A percentile compares a stretch with the other conserved stretches of the same genome.
Evolutionary conservation across 2,329 filamentous ascomycete species (phyloP).

Genomic region (Fusarium phyllophilum): DNA sequence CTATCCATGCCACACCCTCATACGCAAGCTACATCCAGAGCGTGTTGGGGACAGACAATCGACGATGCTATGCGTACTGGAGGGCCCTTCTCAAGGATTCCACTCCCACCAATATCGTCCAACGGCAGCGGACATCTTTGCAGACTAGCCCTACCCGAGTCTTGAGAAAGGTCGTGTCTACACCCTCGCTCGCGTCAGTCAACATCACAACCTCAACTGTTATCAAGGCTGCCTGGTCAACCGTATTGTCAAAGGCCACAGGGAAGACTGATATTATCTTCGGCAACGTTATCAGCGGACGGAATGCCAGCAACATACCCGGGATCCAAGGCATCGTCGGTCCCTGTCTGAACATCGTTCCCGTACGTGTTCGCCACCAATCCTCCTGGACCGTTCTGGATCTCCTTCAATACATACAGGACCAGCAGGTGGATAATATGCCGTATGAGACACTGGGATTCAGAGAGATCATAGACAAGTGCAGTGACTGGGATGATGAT

Average conservation of each 20-base stretch:
- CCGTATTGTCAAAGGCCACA: constrained; percentile 50
- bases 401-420: constrained; percentile 53
- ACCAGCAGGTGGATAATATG: constrained; percentile 51
- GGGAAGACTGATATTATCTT: constrained; percentile 43
- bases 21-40: constrained; percentile 15
- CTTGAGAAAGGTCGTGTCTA: constrained; percentile 1
- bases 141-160: constrained; percentile 3
- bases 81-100: constrained; percentile 5
- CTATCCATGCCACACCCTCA: not conserved
- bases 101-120: constrained; percentile 9
- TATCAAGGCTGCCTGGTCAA: constrained; percentile 58
- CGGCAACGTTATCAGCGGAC: constrained; percentile 31
- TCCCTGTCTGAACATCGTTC: constrained; percentile 29
- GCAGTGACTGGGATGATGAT: constrained; percentile 36
- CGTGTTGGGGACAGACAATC: not conserved
- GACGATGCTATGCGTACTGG: constrained; percentile 22
- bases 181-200: constrained; percentile 21
- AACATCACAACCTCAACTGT: constrained; percentile 50
- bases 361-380: constrained; percentile 20
- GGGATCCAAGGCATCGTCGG: constrained; percentile 27
- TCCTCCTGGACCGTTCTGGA: constrained; percentile 47
- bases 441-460: constrained; percentile 41
- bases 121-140: not conserved
- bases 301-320: constrained; percentile 4
- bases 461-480: constrained; percentile 37